A percentile compares a stretch with the other conserved stretches of the same genome.
phyloP scores from a whole-genome alignment of 768 basidiomycete species.

The Trichaptum fuscoviolaceum region DNA sequence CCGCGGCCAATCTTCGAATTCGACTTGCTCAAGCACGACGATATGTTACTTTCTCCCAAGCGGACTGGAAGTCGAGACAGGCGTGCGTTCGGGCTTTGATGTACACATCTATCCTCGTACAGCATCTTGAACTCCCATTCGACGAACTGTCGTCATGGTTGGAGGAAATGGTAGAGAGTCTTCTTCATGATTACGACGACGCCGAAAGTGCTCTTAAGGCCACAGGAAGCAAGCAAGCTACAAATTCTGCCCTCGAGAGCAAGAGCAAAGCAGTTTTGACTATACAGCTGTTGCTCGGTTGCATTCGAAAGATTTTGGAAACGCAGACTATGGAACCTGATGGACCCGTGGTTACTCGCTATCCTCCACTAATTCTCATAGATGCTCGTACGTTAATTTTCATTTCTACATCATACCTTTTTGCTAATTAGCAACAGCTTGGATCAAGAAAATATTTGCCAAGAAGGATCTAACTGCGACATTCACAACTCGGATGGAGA shows the following conservation, averaged over 20 bases:
- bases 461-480: conserved; percentile 38
- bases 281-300: conserved; percentile 51
- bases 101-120: conserved; percentile 59
- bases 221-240: background rate
- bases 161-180: conserved; percentile 45
- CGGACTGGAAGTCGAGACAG: conserved; percentile 57
- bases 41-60: conserved; percentile 63
- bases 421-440: conserved; percentile 36
- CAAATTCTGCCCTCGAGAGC: conserved; percentile 6
- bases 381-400: conserved; percentile 36
- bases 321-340: conserved; percentile 33
- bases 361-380: conserved; percentile 47
- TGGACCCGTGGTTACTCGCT: background rate
- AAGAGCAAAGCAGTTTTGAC: conserved; percentile 29
- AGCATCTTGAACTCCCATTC: conserved; percentile 46
- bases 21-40: conserved; percentile 61
- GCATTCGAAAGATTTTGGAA: conserved; percentile 48
- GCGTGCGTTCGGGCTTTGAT: conserved; percentile 73
- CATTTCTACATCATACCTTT: conserved; percentile 3
- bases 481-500: conserved; percentile 43
- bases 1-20: conserved; percentile 36
- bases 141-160: conserved; percentile 59
- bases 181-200: conserved; percentile 52
- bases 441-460: conserved; percentile 47
- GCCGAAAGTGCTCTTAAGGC: conserved; percentile 17